These are phyloP conservation scores for Hypoxylon sp. DNA, from an alignment of 2,329 filamentous ascomycete genomes.

Conservation along the genomic window DNA sequence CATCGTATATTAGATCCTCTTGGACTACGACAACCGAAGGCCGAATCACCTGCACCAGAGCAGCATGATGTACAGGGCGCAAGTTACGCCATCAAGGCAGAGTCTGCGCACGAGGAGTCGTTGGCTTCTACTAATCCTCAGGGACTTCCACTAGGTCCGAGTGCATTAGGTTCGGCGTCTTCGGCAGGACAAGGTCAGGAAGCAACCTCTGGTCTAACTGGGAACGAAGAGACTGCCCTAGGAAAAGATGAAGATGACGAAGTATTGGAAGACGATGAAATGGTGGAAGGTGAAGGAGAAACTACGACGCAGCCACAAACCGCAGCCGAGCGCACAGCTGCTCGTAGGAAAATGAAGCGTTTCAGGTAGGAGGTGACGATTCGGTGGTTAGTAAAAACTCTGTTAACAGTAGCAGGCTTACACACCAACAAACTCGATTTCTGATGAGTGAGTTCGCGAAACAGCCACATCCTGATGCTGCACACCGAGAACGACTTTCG, in stretches of 20 bases:
- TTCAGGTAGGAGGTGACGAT: conserved; percentile 72
- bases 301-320: conserved; percentile 50
- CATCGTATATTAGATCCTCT: conserved; percentile 59
- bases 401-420: conserved; percentile 75
- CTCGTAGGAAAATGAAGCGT: conserved; percentile 79
- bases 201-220: conserved; percentile 53
- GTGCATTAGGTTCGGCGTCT: conserved; percentile 59
- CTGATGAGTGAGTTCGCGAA: conserved; percentile 97
- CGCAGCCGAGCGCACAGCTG: conserved; percentile 67
- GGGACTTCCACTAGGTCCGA: conserved; percentile 59
- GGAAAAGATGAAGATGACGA: conserved; percentile 68
- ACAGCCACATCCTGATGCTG: conserved; percentile 93
- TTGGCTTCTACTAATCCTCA: conserved; percentile 59
- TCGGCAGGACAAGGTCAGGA: conserved; percentile 57
- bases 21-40: conserved; percentile 60
- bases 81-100: conserved; percentile 58
- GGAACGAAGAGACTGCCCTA: conserved; percentile 58
- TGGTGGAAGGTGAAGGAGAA: conserved; percentile 66
- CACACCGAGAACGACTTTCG: conserved; percentile 88
- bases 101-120: conserved; percentile 59
- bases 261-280: conserved; percentile 69
- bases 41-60: conserved; percentile 58
- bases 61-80: conserved; percentile 54
- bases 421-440: conserved; percentile 96
- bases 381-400: conserved; percentile 14